Percentiles rank a stretch among this genome's conserved stretches.
Evolutionary conservation across 2,329 filamentous ascomycete species (phyloP).

Genomic region (Botrytis elliptica): DNA sequence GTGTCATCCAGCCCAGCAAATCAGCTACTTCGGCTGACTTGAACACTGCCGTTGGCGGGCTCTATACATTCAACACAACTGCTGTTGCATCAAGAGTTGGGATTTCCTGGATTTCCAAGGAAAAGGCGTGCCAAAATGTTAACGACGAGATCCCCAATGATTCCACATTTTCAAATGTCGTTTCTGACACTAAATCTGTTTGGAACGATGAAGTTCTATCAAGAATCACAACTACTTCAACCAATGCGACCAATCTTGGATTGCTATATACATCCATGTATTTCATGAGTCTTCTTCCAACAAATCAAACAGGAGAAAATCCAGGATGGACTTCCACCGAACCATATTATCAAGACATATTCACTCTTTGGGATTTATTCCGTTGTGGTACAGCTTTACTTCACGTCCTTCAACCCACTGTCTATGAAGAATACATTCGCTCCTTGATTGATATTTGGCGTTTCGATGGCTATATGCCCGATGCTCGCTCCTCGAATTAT

Average conservation of each 20-base stretch:
- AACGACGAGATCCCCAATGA: conserved; percentile 46
- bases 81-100: conserved; percentile 51
- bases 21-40: conserved; percentile 3
- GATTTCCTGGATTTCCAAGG: conserved; percentile 49
- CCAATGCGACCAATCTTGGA: conserved; percentile 53
- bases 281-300: conserved; percentile 46
- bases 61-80: conserved; percentile 45
- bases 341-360: conserved; percentile 71
- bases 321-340: conserved; percentile 62
- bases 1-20: conserved; percentile 22
- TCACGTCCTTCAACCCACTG: conserved; percentile 61
- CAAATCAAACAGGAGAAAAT: conserved; percentile 70
- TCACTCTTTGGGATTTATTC: conserved; percentile 65
- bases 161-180: conserved; percentile 43
- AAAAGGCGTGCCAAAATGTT: conserved; percentile 49
- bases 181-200: conserved; percentile 26
- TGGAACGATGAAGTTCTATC: conserved; percentile 23
- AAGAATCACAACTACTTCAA: conserved; percentile 55
- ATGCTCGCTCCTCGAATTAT: conserved; percentile 65
- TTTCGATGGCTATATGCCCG: conserved; percentile 62
- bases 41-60: conserved; percentile 16
- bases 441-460: conserved; percentile 68
- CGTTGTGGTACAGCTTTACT: conserved; percentile 64
- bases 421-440: conserved; percentile 64
- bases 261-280: conserved; percentile 68